phyloP scores from a whole-genome alignment of 1,139 yeast genomes.

The Suhomyces bribrorum region DNA sequence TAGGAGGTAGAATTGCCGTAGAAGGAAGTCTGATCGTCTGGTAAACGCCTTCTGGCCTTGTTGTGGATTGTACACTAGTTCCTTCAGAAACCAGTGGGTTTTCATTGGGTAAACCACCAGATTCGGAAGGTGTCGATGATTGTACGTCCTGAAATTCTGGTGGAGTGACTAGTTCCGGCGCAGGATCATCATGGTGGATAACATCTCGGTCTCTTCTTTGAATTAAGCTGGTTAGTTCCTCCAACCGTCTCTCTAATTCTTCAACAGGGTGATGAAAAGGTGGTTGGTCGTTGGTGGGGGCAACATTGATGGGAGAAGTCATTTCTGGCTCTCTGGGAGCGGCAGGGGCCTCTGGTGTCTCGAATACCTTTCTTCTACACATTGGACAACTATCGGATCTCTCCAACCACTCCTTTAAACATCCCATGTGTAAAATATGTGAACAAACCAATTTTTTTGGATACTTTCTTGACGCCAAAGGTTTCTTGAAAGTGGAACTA shows the following conservation, averaged over 20 bases:
- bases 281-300: conserved; percentile 7
- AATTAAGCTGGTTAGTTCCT: conserved; percentile 11
- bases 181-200: too few relatives aligned
- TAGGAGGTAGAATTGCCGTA: conserved; percentile 35
- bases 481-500: conserved; percentile 23
- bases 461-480: conserved; percentile 42
- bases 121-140: not conserved
- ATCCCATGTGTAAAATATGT: conserved; percentile 87
- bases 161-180: not conserved
- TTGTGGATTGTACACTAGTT: not conserved
- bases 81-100: not conserved
- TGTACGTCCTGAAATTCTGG: not conserved
- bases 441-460: conserved; percentile 83
- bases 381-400: conserved; percentile 91
- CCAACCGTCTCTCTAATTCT: conserved; percentile 11
- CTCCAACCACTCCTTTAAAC: conserved; percentile 91
- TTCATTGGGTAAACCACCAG: too few relatives aligned
- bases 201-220: conserved; percentile 4
- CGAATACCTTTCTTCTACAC: conserved; percentile 73
- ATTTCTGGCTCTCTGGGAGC: conserved; percentile 9
- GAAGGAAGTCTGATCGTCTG: conserved; percentile 28
- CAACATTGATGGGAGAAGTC: not conserved
- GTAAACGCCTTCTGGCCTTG: conserved; percentile 10
- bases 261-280: conserved; percentile 11
- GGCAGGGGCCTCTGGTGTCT: conserved; percentile 4